Evolutionary conservation across 2,329 filamentous ascomycete genomes (phyloP), one percentile per base, ranked within the genome.

Genomic region (Paramyrothecium roridum): DNA sequence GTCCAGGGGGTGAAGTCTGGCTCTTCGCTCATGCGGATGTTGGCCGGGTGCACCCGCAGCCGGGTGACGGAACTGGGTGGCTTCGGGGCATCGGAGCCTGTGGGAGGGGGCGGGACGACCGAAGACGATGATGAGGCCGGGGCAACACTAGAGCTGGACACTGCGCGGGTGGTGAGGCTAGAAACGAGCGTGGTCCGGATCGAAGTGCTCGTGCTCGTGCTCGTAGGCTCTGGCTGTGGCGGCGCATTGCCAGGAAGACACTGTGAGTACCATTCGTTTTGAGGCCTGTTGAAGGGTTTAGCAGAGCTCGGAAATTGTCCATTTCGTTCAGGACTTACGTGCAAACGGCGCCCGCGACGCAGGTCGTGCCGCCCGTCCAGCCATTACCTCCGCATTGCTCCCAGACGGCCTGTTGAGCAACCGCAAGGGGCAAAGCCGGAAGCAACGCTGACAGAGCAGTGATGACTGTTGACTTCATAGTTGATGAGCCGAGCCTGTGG

Each of bases 201-300:
- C 26, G 26, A 30, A 6, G 26, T 6, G 26, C 26, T 30, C 10
- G 26, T 6, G 26, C 26, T 30, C 4, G 37, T 43, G 37, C 13
- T 43, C 10, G 26, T 30, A 4, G 26, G 26, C 26, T 30, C 26
- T 43, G 37, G 37, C 37, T 17, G n/a, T 43, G 37, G 37, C 37
- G n/a, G 13, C 37, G 37, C 13, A 19, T 43, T 13, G 50, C 50
- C 19, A 19, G 50, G 50, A 8, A 61, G 19, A 52, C 62, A 64
- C 60, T 64, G 61, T 2, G 57, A 60, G 57, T 64, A 64, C 58
- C 59, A 64, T 21, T 62, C 57, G 51, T 60, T 60, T 52, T 49
- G 51, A 46, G 53, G 52, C 30, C 52, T 56, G 10, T 50, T 60
- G 63, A 46, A 50, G 55, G 49, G n/a, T n/a, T 54, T 55, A 26